These are phyloP conservation scores for Trametes versicolor DNA, from an alignment of 1,284 basidiomycete genomes.

Conservation along the genomic window DNA sequence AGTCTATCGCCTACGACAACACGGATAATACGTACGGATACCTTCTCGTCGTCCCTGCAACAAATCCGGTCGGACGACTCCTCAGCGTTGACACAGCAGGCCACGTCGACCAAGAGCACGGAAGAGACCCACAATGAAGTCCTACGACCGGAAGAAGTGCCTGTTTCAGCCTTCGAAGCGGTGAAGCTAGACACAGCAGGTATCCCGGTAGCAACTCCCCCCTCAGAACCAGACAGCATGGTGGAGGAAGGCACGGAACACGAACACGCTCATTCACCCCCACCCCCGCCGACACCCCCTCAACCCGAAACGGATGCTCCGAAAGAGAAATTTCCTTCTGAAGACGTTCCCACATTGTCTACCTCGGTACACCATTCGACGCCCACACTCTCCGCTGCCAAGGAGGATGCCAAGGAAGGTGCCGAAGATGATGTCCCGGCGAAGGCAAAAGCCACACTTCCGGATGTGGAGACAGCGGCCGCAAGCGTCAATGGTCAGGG, in stretches of 20 bases:
- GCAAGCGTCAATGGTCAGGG: not conserved
- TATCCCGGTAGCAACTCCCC: not conserved
- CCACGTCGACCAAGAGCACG: not conserved
- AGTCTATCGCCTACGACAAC: not conserved
- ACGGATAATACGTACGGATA: not conserved
- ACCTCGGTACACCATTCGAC: not conserved
- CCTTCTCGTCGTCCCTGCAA: not conserved
- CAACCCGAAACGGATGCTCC: not conserved
- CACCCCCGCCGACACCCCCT: not conserved
- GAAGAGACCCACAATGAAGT: not conserved
- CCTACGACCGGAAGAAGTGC: not conserved
- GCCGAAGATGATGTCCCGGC: not conserved
- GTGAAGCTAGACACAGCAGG: not conserved
- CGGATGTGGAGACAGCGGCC: not conserved
- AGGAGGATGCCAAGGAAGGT: not conserved
- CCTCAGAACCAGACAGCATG: not conserved
- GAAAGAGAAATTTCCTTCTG: not conserved
- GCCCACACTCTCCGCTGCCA: not conserved
- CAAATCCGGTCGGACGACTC: not conserved
- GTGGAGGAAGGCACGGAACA: not conserved
- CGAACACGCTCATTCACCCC: not conserved
- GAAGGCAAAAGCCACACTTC: not conserved
- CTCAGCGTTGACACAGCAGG: not conserved
- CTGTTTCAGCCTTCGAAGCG: not conserved
- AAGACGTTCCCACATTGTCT: not conserved